Percentiles rank a stretch among this genome's conserved stretches.
These are phyloP conservation scores for Pythium aristosporum DNA, from an alignment of 352 stramenopile species.

Conservation along the genomic window DNA sequence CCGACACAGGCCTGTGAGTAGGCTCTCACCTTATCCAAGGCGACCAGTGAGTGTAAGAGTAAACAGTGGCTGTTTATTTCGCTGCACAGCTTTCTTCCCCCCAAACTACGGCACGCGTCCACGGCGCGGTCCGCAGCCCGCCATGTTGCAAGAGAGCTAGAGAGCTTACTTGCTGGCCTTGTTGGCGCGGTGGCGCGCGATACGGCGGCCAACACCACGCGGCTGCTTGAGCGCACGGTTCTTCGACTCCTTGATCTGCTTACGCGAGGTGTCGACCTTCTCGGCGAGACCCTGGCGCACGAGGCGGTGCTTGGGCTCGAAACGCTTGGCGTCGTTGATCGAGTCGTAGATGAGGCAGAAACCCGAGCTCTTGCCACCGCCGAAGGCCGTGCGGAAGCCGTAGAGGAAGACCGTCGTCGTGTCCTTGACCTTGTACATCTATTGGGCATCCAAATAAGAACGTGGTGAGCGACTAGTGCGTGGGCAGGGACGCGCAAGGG, in stretches of 20 bases:
- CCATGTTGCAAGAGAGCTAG: neutral
- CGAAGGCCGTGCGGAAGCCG: slow-evolving; percentile 97
- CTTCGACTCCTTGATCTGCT: slow-evolving; percentile 99
- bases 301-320: slow-evolving; percentile 98
- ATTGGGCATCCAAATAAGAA: neutral
- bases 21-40: too few species aligned
- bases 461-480: neutral
- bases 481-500: neutral
- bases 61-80: slow-evolving; percentile 39
- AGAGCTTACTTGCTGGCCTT: slow-evolving; percentile 93
- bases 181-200: slow-evolving; percentile 99
- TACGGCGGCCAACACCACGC: slow-evolving; percentile 96
- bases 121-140: neutral
- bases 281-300: slow-evolving; percentile 89
- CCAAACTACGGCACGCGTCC: slow-evolving; percentile 24
- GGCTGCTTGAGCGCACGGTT: slow-evolving; percentile 97
- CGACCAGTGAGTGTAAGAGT: slow-evolving; percentile 11
- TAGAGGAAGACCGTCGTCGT: slow-evolving; percentile 96
- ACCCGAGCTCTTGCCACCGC: slow-evolving; percentile 96
- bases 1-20: too few species aligned
- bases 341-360: slow-evolving; percentile 99
- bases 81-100: slow-evolving; percentile 34
- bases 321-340: slow-evolving; percentile 97
- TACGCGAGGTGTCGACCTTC: slow-evolving; percentile 97
- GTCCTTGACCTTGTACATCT: slow-evolving; percentile 97